Evolutionary conservation across 129 eudicot genomes (phyloP).

Genomic region (Helianthus tuberosus): DNA sequence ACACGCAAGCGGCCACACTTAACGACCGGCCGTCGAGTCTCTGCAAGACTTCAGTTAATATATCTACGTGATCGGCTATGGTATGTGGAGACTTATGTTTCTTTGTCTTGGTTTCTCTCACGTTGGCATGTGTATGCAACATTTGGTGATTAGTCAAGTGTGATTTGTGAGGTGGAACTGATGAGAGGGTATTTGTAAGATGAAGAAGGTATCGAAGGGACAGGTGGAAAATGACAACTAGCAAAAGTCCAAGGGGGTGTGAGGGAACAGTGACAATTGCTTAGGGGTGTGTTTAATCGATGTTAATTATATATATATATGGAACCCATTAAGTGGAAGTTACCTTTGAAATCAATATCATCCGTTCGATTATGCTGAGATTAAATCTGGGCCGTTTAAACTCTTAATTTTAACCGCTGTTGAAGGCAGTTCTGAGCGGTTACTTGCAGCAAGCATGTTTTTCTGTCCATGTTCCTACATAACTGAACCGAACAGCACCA

Average conservation of each 20-base stretch:
- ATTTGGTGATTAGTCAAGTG: background rate
- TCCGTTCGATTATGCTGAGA: too few relatives aligned
- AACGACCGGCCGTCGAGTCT: constrained; percentile 75
- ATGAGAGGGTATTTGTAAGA: constrained; percentile 19
- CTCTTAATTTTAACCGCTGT: too few relatives aligned
- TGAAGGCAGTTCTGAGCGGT: too few relatives aligned
- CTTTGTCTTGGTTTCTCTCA: too few relatives aligned
- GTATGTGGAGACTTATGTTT: constrained; percentile 20
- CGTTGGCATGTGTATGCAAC: too few relatives aligned
- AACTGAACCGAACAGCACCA: too few relatives aligned
- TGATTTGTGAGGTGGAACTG: background rate
- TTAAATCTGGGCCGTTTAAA: too few relatives aligned
- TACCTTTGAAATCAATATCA: too few relatives aligned
- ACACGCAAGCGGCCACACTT: constrained; percentile 72
- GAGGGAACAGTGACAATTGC: constrained; percentile 15
- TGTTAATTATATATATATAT: too few relatives aligned
- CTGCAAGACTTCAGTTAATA: constrained; percentile 65
- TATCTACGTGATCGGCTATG: constrained; percentile 72
- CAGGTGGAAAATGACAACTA: constrained; percentile 44
- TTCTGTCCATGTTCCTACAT: too few relatives aligned
- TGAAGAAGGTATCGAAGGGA: background rate
- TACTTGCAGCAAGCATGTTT: too few relatives aligned
- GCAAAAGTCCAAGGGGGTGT: constrained; percentile 45
- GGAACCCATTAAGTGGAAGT: too few relatives aligned
- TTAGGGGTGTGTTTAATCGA: background rate